Conservation (phyloP, 192 early-diverging fungal species). For the Dissophora globulifera region DNA sequence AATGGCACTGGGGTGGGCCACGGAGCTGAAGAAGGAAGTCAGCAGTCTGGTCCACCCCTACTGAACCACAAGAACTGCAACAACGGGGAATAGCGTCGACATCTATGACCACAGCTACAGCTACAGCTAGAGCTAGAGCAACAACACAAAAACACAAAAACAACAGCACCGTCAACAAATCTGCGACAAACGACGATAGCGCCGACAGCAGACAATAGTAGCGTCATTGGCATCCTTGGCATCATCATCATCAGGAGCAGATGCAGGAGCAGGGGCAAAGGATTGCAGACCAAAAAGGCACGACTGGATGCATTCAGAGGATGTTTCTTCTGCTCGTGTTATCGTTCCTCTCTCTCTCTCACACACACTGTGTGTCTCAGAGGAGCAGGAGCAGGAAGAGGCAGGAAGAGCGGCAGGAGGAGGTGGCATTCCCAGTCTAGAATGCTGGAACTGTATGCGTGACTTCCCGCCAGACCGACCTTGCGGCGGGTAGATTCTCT, state of each 20-base stretch:
- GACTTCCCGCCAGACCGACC: slow-evolving; percentile 2
- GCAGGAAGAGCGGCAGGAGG: no score
- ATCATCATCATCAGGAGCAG: background rate
- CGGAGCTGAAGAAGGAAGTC: background rate
- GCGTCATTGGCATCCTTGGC: background rate
- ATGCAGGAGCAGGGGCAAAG: no score
- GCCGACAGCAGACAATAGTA: background rate
- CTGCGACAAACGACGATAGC: no score
- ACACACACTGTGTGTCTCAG: no score
- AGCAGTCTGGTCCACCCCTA: slow-evolving; percentile 2
- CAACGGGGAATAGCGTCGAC: background rate
- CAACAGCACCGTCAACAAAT: background rate
- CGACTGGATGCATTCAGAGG: no score
- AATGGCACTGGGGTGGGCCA: no score
- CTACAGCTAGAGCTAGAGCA: no score
- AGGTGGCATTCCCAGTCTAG: slow-evolving; percentile 7
- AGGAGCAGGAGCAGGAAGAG: no score
- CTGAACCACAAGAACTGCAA: slow-evolving; percentile 6
- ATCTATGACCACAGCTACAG: slow-evolving; percentile 11
- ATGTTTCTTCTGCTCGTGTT: no score
- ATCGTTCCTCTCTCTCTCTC: no score
- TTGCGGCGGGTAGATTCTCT: slow-evolving; percentile 5
- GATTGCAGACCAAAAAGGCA: no score
- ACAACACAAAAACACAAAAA: background rate
- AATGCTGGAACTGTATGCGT: slow-evolving; percentile 4